Evolutionary conservation across 1,139 yeast genomes (phyloP), one percentile per base, ranked within the genome.

Genomic region (Lodderomyces parapsilosis): DNA sequence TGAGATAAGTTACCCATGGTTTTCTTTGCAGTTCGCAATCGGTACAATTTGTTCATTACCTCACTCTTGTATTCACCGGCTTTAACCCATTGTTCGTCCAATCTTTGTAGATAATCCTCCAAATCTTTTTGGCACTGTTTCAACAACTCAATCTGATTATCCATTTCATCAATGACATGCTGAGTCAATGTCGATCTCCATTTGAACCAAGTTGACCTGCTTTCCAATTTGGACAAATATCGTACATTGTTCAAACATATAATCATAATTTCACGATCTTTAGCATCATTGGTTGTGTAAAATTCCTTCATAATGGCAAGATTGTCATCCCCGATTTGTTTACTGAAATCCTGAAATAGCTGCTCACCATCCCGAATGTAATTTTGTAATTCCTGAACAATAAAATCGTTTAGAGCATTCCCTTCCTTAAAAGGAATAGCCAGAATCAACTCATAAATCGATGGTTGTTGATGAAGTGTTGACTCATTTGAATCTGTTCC

Each of bases 131-230:
- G 28, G 23, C 33, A 25, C 8, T 32, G 6, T 18, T 51, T 50
- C 23, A 73, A 56, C 6, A 44, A 48, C 15, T 56, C 56, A 31
- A 56, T 49, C 46, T 62, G 69, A 32, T 56, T 58, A 24, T 62
- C 57, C 32, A 77, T 57, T 39, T 70, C 76, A 20, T 58, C 58
- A 31, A 70, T 52, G 18, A 78, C 60, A 40, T 60, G 68, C 46
- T 50, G 46, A 1, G 75, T 60, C 34, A 79, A 58, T 46, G 75
- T 74, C n/a, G 64, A 58, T 48, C 84, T 59, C 86, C 86, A 80
- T 33, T 66, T 72, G 51, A 78, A 79, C 85, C 85, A 81, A 1
- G 75, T 73, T 18, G 68, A 69, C 44, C 66, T 71, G 2, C 84
- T 78, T 52, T 75, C 75, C 33, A 66, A 68, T 27, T 82, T 65